Conservation (phyloP, 1,139 yeast species). For the Magnusiomyces fungicola region DNA sequence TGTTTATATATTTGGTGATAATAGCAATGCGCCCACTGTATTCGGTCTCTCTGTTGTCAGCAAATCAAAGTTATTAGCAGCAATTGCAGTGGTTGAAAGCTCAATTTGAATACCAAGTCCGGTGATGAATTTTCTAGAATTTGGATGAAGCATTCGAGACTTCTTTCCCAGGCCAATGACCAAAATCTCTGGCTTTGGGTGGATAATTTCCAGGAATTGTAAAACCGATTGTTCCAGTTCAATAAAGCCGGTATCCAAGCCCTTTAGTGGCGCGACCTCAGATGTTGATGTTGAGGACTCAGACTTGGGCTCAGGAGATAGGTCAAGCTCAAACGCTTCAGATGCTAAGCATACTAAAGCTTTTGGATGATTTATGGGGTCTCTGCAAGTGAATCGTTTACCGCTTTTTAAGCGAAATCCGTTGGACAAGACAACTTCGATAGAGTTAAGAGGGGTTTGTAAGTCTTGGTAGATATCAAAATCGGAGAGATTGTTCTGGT, state of each 20-base stretch:
- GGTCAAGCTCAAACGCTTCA: slow-evolving; percentile 56
- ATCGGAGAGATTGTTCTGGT: slow-evolving; percentile 25
- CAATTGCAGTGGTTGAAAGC: slow-evolving; percentile 55
- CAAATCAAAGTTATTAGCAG: slow-evolving; percentile 65
- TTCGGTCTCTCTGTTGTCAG: slow-evolving; percentile 74
- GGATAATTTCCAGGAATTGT: slow-evolving; percentile 46
- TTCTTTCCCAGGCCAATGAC: slow-evolving; percentile 63
- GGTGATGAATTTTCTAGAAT: slow-evolving; percentile 44
- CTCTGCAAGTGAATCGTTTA: slow-evolving; percentile 42
- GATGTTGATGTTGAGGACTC: slow-evolving; percentile 1
- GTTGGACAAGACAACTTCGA: slow-evolving; percentile 41
- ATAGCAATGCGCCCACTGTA: slow-evolving; percentile 58
- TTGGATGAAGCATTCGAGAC: slow-evolving; percentile 54
- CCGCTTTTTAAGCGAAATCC: slow-evolving; percentile 44
- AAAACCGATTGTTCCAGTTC: slow-evolving; percentile 36
- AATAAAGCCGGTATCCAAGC: slow-evolving; percentile 34
- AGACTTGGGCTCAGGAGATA: slow-evolving; percentile 22
- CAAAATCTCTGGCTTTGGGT: slow-evolving; percentile 73
- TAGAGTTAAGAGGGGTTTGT: slow-evolving; percentile 31
- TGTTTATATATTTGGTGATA: slow-evolving; percentile 57
- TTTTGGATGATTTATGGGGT: slow-evolving; percentile 37
- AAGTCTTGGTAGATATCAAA: slow-evolving; percentile 31
- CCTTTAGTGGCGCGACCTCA: slow-evolving; percentile 21
- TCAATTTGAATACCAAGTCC: slow-evolving; percentile 63
- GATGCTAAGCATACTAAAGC: slow-evolving; percentile 57